phyloP scores from a whole-genome alignment of 305 asterid genomes.

The Solanum hybrid region DNA sequence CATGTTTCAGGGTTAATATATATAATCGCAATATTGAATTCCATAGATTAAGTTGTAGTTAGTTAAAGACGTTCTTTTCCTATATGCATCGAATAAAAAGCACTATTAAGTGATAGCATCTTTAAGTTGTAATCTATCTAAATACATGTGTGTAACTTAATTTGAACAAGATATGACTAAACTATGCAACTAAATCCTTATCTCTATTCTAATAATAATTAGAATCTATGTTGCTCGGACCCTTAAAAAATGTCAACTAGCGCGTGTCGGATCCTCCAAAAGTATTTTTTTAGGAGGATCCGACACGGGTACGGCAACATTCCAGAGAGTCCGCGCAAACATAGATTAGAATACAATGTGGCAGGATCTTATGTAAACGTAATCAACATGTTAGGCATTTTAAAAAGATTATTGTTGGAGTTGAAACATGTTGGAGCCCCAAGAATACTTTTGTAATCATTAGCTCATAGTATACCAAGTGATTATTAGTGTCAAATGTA shows the following conservation, averaged over 20 bases:
- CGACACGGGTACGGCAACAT: neutral
- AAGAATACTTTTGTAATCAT: neutral
- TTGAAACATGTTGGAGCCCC: neutral
- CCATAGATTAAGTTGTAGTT: neutral
- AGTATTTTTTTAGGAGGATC: neutral
- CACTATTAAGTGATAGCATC: neutral
- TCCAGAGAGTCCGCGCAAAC: neutral
- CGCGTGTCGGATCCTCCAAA: fast-evolving
- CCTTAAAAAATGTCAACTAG: neutral
- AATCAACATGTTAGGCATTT: neutral
- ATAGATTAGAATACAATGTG: neutral
- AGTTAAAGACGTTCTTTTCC: neutral
- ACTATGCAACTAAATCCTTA: neutral
- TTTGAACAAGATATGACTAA: neutral
- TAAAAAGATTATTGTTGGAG: neutral
- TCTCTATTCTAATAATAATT: neutral
- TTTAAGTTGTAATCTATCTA: neutral
- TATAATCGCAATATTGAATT: neutral
- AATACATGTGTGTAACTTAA: neutral
- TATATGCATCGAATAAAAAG: neutral
- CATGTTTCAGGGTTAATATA: neutral
- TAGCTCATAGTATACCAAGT: neutral
- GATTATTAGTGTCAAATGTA: neutral
- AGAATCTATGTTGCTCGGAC: neutral
- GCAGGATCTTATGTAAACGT: neutral